phyloP scores from a whole-genome alignment of 495 filamentous ascomycete genomes.

The Copromyces sp. region DNA sequence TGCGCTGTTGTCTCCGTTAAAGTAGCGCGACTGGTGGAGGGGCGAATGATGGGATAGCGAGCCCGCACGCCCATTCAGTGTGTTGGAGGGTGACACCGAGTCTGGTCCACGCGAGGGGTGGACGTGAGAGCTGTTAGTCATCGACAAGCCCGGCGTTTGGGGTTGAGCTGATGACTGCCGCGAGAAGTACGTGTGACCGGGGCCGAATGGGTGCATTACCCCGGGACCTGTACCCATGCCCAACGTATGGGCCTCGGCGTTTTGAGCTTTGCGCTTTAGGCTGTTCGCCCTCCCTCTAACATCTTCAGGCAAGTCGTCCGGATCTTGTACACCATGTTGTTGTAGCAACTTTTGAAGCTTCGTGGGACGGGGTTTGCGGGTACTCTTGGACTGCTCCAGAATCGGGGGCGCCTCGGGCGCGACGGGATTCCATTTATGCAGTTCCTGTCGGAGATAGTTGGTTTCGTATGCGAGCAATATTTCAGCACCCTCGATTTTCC shows the following conservation, averaged over 20 bases:
- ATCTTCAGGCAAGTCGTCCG: constrained; percentile 76
- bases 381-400: constrained; percentile 76
- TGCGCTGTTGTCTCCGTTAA: constrained; percentile 23
- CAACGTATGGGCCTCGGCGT: constrained; percentile 32
- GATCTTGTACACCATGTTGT: constrained; percentile 72
- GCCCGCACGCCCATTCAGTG: constrained; percentile 18
- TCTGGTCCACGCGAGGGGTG: constrained; percentile 17
- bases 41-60: constrained; percentile 13
- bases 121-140: constrained; percentile 20
- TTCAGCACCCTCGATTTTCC: constrained; percentile 97
- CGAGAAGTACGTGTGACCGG: constrained; percentile 26
- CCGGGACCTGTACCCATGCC: constrained; percentile 26
- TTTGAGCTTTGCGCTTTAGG: constrained; percentile 45
- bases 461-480: constrained; percentile 87
- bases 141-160: constrained; percentile 27
- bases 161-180: constrained; percentile 29
- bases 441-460: constrained; percentile 92
- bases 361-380: constrained; percentile 93
- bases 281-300: constrained; percentile 65
- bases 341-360: constrained; percentile 95
- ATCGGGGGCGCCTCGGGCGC: constrained; percentile 76
- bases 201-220: constrained; percentile 18
- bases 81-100: constrained; percentile 20
- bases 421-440: constrained; percentile 93
- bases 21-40: constrained; percentile 26